phyloP scores from a whole-genome alignment of 2,329 filamentous ascomycete genomes.

The Nemania sp. region DNA sequence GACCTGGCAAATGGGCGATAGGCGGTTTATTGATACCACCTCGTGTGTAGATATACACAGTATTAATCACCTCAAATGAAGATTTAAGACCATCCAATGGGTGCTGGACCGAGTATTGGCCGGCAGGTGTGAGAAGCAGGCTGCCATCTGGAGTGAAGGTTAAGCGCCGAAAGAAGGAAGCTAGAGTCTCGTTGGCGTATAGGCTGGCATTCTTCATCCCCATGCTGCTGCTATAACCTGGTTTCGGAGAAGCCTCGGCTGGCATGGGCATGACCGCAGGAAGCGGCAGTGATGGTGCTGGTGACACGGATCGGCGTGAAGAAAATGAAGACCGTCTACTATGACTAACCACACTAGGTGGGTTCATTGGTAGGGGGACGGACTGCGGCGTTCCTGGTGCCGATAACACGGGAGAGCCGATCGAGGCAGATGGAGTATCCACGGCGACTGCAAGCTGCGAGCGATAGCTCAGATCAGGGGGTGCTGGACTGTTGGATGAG shows the following conservation, averaged over 20 bases:
- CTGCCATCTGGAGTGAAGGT: slow-evolving; percentile 96
- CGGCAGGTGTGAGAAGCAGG: slow-evolving; percentile 88
- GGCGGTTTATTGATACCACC: slow-evolving; percentile 96
- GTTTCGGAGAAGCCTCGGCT: slow-evolving; percentile 84
- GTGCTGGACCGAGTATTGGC: slow-evolving; percentile 87
- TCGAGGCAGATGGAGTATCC: slow-evolving; percentile 53
- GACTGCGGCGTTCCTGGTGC: slow-evolving; percentile 93
- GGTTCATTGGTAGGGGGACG: slow-evolving; percentile 91
- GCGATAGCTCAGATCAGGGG: slow-evolving; percentile 75
- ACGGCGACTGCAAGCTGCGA: slow-evolving; percentile 63
- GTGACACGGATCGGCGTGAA: slow-evolving; percentile 83
- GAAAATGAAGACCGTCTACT: slow-evolving; percentile 95
- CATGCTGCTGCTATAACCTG: slow-evolving; percentile 57
- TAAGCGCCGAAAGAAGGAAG: slow-evolving; percentile 91
- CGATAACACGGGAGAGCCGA: slow-evolving; percentile 84
- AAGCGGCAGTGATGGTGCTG: slow-evolving; percentile 88
- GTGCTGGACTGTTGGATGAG: slow-evolving; percentile 88
- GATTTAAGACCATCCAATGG: slow-evolving; percentile 66
- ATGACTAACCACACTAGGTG: slow-evolving; percentile 83
- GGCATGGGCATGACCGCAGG: slow-evolving; percentile 95
- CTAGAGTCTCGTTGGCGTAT: slow-evolving; percentile 95
- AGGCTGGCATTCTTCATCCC: slow-evolving; percentile 83
- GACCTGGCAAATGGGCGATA: slow-evolving; percentile 89
- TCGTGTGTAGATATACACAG: slow-evolving; percentile 96
- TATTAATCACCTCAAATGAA: slow-evolving; percentile 88